These are phyloP conservation scores for Usnea hakonensis DNA, from an alignment of 495 filamentous ascomycete species.

Conservation along the genomic window DNA sequence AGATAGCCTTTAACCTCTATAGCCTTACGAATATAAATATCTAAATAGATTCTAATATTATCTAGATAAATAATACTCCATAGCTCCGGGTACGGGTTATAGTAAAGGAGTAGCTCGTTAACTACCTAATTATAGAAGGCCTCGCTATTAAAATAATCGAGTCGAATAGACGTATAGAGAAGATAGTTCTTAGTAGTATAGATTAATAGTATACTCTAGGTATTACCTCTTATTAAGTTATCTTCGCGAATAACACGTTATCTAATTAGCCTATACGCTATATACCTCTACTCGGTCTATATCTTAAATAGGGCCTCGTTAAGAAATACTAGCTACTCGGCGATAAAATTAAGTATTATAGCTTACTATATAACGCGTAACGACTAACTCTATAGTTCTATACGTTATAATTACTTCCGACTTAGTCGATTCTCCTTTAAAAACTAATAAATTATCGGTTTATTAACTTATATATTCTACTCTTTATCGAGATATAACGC, in stretches of 20 bases:
- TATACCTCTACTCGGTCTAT: background rate
- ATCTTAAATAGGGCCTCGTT: background rate
- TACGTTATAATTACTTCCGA: background rate
- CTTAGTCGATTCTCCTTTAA: background rate
- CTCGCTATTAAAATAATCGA: background rate
- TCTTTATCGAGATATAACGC: background rate
- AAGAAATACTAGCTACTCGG: background rate
- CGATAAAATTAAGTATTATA: background rate
- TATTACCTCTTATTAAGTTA: background rate
- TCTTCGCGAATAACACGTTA: background rate
- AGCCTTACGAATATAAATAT: too few species aligned
- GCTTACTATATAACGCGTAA: background rate
- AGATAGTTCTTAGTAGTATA: background rate
- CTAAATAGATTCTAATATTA: too few species aligned
- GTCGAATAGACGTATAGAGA: background rate
- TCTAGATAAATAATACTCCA: too few species aligned
- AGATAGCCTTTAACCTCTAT: too few species aligned
- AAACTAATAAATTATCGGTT: background rate
- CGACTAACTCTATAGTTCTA: background rate
- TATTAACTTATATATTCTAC: background rate
- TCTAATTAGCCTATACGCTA: background rate
- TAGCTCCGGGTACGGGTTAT: too few species aligned
- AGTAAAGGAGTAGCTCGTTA: too few species aligned
- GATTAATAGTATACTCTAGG: too few species aligned
- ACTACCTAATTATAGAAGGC: background rate